phyloP scores from a whole-genome alignment of 768 basidiomycete genomes.

The Boletus subcaerulescens region DNA sequence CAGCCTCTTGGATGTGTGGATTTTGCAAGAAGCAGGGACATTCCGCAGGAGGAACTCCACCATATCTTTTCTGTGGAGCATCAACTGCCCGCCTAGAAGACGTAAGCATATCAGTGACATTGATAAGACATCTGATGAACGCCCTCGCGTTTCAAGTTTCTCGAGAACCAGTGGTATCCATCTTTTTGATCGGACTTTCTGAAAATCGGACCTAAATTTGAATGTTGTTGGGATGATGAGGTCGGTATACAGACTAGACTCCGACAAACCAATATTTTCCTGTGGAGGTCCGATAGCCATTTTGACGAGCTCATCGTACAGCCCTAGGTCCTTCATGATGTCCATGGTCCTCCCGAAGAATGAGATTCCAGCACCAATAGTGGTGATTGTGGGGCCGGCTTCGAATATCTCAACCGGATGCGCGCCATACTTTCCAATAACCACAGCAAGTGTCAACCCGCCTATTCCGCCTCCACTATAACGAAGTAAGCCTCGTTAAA shows the following conservation, averaged over 20 bases:
- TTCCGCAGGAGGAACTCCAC: conserved; percentile 33
- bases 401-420: conserved; percentile 42
- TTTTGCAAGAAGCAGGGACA: conserved; percentile 24
- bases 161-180: conserved; percentile 30
- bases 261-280: conserved; percentile 21
- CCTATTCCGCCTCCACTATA: conserved; percentile 40
- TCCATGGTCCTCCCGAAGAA: conserved; percentile 48
- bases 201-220: conserved; percentile 20
- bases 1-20: conserved; percentile 38
- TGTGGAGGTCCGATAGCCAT: conserved; percentile 15
- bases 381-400: conserved; percentile 36
- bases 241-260: background rate
- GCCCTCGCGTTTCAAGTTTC: conserved; percentile 22
- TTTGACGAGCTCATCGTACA: conserved; percentile 33
- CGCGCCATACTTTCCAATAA: conserved; percentile 23
- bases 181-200: conserved; percentile 35
- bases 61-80: conserved; percentile 39
- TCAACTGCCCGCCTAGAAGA: conserved; percentile 20
- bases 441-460: conserved; percentile 34
- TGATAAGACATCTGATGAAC: background rate
- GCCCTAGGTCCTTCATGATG: conserved; percentile 37
- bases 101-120: background rate
- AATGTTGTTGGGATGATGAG: background rate
- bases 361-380: conserved; percentile 44
- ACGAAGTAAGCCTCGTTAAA: background rate